Base-by-base conservation (phyloP, 2,329 filamentous ascomycete species). In the Sordariomycetes sp. region DNA sequence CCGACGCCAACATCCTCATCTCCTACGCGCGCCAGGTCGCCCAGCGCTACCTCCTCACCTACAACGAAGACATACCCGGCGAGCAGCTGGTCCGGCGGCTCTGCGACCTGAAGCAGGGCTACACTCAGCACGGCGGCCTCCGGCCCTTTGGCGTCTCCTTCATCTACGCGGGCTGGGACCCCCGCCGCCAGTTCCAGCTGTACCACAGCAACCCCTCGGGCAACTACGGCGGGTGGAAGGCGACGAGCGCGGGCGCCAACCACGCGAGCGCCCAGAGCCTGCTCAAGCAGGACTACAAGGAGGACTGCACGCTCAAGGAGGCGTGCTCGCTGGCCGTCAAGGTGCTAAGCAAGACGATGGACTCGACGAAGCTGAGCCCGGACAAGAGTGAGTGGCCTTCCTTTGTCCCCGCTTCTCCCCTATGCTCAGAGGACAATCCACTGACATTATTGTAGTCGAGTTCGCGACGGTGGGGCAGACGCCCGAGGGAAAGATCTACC, bases 261-360 rank as follows among this genome's bases (percentile, higher is more conserved):
- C 96, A 97, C 70, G 94, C 94, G 52, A 96, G 90, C 66, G 95
- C 95, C 10, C 91, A 96, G 74, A 96, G 90, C 74, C 74, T 99
- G 73, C 74, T 99, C 72, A 99, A 99, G 82, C 94, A 99, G 73
- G 94, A 99, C 73, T 99, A 99, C 78, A 96, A 97, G 80, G 94
- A 99, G 75, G 91, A 97, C 65, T 97, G 91, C 72, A 87, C 89
- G 63, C 73, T 99, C 68, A 89, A 96, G 76, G 94, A 99, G 76
- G 94, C 95, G 4, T 99, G 94, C 70, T 90, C 87, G 57, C 87
- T 96, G 80, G 94, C 94, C 12, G 94, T 99, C 70, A 99, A 99
- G 81, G 94, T 99, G 62, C 76, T 99, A 63, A 97, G 94, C 81
- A 99, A 99, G 85, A 99, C 94, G 6, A 99, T 99, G 95, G 94